phyloP scores from a whole-genome alignment of 352 stramenopile species.

The Phytophthora uliginosa region DNA sequence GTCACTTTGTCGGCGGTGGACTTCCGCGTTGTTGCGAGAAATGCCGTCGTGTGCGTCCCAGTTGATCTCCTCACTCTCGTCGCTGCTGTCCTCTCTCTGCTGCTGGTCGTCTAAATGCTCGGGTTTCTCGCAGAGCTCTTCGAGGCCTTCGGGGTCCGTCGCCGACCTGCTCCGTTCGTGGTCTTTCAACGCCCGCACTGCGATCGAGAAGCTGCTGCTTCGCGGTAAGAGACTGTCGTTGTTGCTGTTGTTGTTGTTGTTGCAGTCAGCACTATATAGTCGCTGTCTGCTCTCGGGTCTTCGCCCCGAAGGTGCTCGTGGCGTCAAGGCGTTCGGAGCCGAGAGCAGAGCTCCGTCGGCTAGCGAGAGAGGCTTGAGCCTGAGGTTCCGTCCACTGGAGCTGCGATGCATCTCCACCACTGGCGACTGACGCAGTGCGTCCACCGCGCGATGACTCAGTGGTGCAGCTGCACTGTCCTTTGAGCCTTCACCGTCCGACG shows the following conservation, averaged over 20 bases:
- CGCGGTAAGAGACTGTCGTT: constrained; percentile 43
- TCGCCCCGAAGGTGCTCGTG: constrained; percentile 50
- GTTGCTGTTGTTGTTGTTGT: constrained; percentile 10
- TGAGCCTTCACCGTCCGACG: constrained; percentile 12
- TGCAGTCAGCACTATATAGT: constrained; percentile 29
- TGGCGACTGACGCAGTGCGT: constrained; percentile 33
- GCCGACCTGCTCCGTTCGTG: constrained; percentile 46
- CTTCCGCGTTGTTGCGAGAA: constrained; percentile 22
- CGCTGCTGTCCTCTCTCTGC: constrained; percentile 33
- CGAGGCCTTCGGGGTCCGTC: constrained; percentile 25
- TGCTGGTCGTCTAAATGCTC: constrained; percentile 30
- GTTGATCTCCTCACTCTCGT: constrained; percentile 36
- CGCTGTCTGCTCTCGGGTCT: constrained; percentile 37
- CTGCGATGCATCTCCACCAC: constrained; percentile 60
- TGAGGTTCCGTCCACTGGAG: constrained; percentile 59
- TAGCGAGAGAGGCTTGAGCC: constrained; percentile 54
- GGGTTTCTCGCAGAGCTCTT: constrained; percentile 29
- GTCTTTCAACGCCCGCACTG: constrained; percentile 57
- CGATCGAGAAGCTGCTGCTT: constrained; percentile 77
- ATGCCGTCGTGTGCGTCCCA: constrained; percentile 27
- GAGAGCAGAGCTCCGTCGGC: constrained; percentile 39
- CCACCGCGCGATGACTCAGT: constrained; percentile 33
- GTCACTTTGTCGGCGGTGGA: background rate
- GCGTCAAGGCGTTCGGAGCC: constrained; percentile 52
- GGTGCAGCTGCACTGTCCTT: constrained; percentile 11